Evolutionary conservation across 768 basidiomycete genomes (phyloP).

Genomic region (Podaxis mareebaensis): DNA sequence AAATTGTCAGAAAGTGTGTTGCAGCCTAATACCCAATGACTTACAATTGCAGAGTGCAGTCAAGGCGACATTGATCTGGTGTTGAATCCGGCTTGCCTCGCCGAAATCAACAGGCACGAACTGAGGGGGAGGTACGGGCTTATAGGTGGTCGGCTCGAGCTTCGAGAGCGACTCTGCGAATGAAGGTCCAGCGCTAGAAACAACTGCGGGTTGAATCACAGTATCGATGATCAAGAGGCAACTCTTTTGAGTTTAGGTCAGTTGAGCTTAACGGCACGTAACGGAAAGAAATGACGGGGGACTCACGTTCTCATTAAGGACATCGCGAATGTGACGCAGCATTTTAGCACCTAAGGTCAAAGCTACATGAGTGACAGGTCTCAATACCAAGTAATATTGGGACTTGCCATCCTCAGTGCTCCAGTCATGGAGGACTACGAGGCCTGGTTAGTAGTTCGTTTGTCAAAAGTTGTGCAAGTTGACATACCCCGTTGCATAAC

Average conservation of each 20-base stretch:
- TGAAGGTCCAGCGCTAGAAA: conserved; percentile 26
- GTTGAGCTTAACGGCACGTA: not conserved
- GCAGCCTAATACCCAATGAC: not conserved
- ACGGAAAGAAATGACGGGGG: not conserved
- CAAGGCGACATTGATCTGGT: conserved; percentile 36
- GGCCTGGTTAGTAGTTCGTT: not conserved
- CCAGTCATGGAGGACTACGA: conserved; percentile 39
- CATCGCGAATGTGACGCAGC: conserved; percentile 34
- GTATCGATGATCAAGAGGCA: conserved; percentile 38
- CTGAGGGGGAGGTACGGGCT: conserved; percentile 34
- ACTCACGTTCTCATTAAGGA: conserved; percentile 33
- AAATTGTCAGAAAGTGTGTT: not conserved
- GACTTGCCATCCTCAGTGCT: conserved; percentile 31
- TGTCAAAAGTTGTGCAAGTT: not conserved
- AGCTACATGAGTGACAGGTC: not conserved
- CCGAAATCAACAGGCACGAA: conserved; percentile 41
- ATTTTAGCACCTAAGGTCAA: conserved; percentile 32
- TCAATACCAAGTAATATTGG: not conserved
- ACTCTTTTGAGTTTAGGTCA: conserved; percentile 25
- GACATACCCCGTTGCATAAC: conserved; percentile 38
- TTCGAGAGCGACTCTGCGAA: conserved; percentile 26
- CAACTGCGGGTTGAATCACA: conserved; percentile 34
- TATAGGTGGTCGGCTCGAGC: conserved; percentile 29
- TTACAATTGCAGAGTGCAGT: conserved; percentile 37
- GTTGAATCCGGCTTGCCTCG: conserved; percentile 36